Evolutionary conservation across 2,329 filamentous ascomycete species (phyloP).

Genomic region (Ophiocordyceps camponoti-leonardi): DNA sequence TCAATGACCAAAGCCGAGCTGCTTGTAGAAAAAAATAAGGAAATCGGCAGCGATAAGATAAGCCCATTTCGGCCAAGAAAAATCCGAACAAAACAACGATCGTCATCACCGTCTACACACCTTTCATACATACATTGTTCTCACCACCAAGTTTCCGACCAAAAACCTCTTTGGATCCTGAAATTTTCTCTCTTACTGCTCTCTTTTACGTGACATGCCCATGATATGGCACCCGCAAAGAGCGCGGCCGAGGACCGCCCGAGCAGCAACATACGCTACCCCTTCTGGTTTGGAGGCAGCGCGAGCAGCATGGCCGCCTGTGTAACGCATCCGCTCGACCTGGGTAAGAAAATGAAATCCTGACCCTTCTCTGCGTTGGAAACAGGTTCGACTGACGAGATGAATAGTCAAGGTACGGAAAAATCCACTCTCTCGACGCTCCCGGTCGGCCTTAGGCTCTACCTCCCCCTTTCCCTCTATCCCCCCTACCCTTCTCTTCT

Average conservation of each 20-base stretch:
- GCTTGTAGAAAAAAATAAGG: neutral
- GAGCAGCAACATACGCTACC: slow-evolving; percentile 34
- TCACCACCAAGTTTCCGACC: no score
- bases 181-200: no score
- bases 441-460: neutral
- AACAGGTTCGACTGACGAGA: neutral
- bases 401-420: slow-evolving; percentile 5
- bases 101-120: no score
- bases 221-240: no score
- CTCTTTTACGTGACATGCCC: neutral
- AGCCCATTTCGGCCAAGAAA: neutral
- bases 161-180: no score
- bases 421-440: neutral
- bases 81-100: neutral
- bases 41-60: neutral
- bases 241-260: neutral
- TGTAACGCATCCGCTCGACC: slow-evolving; percentile 84
- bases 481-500: neutral
- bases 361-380: neutral
- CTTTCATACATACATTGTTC: no score
- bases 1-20: neutral
- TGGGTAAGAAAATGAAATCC: slow-evolving; percentile 47
- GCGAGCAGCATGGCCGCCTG: slow-evolving; percentile 82
- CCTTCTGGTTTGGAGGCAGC: slow-evolving; percentile 94
- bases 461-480: neutral